These are phyloP conservation scores for Triangularia verruculosa DNA, from an alignment of 2,329 filamentous ascomycete species.

Conservation along the genomic window DNA sequence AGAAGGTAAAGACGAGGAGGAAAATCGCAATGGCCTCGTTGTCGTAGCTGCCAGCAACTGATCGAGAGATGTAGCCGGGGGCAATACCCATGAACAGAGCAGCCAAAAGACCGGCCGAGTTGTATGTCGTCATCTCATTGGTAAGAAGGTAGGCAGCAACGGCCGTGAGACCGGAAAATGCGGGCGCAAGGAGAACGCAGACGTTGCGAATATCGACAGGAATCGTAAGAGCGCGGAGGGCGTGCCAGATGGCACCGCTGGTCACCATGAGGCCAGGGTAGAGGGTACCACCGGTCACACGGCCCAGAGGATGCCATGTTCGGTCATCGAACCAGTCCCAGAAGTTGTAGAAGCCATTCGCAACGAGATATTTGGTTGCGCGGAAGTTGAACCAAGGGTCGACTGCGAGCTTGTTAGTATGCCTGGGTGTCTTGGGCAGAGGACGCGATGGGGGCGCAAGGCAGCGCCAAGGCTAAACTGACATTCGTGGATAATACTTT, in stretches of 20 bases:
- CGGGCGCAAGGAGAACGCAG: slow-evolving; percentile 92
- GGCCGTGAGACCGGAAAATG: slow-evolving; percentile 89
- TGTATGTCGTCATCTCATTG: slow-evolving; percentile 93
- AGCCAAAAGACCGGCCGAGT: slow-evolving; percentile 90
- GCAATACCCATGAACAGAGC: slow-evolving; percentile 97
- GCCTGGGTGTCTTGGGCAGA: background rate
- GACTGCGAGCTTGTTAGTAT: slow-evolving; percentile 55
- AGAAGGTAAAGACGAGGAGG: slow-evolving; percentile 97
- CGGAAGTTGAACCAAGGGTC: slow-evolving; percentile 99
- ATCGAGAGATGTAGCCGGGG: slow-evolving; percentile 95
- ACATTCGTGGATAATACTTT: slow-evolving; percentile 99
- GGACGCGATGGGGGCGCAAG: background rate
- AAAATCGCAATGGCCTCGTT: slow-evolving; percentile 99
- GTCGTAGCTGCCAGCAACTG: slow-evolving; percentile 96
- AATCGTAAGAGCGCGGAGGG: slow-evolving; percentile 81
- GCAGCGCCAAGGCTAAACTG: slow-evolving; percentile 43
- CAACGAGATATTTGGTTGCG: slow-evolving; percentile 94
- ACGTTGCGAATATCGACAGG: slow-evolving; percentile 99
- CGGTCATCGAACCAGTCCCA: slow-evolving; percentile 99
- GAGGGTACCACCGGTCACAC: slow-evolving; percentile 97
- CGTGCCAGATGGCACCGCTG: slow-evolving; percentile 93
- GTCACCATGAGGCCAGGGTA: slow-evolving; percentile 99
- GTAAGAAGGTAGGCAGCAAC: slow-evolving; percentile 92
- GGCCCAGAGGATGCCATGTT: slow-evolving; percentile 98
- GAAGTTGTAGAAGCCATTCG: slow-evolving; percentile 97